Evolutionary conservation across 148 eudicot species (phyloP).

Genomic region (Camellia granthamiana): DNA sequence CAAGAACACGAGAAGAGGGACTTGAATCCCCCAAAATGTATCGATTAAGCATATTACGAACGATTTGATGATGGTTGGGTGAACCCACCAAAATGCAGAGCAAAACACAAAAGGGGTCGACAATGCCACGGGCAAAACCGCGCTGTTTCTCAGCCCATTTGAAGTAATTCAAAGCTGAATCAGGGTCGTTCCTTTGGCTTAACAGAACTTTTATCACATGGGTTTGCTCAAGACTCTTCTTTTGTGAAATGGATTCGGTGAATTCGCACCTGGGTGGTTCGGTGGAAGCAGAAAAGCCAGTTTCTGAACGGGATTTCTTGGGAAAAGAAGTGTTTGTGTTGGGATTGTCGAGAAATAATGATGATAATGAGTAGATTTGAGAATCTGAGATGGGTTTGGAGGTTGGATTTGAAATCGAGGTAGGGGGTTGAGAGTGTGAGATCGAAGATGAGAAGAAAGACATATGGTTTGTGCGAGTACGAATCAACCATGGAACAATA

Average conservation of each 20-base stretch:
- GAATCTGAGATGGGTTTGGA: conserved; percentile 17
- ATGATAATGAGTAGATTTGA: no score
- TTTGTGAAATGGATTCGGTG: conserved; percentile 27
- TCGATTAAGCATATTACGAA: conserved; percentile 22
- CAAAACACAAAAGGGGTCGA: conserved; percentile 48
- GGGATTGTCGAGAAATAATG: not conserved
- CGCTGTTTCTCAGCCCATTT: conserved; percentile 32
- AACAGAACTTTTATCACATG: conserved; percentile 35
- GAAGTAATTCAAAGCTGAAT: conserved; percentile 43
- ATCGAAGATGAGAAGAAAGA: conserved; percentile 17
- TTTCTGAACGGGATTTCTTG: conserved; percentile 12
- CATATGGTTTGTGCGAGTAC: not conserved
- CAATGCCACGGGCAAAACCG: conserved; percentile 19
- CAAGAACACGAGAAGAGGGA: conserved; percentile 29
- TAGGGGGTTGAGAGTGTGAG: conserved; percentile 13
- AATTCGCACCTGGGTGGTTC: conserved; percentile 5
- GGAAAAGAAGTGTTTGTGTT: not conserved
- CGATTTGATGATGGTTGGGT: conserved; percentile 5
- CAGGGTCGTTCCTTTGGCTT: conserved; percentile 36
- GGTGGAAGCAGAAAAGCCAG: not conserved
- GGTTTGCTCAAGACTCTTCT: conserved; percentile 18
- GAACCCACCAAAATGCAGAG: conserved; percentile 50
- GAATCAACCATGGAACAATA: not conserved
- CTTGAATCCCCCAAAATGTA: conserved; percentile 23
- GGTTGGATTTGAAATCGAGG: conserved; percentile 7